phyloP scores from a whole-genome alignment of 73 alveolate genomes.

The Symbiodinium pilosum region DNA sequence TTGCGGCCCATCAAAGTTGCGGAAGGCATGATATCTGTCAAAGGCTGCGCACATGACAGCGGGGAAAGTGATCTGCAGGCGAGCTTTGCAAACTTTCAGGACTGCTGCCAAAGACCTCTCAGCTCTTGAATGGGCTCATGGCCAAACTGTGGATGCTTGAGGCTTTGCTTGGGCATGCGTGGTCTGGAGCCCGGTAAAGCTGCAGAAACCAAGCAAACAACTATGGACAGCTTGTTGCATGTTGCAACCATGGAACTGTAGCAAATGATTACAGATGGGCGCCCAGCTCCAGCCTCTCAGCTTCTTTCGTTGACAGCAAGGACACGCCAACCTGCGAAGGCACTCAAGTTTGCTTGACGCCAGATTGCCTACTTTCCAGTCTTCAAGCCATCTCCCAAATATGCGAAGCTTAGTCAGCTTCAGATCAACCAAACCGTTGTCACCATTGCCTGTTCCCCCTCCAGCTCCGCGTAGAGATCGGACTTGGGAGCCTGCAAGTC shows the following conservation, averaged over 20 bases:
- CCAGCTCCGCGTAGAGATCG: constrained; percentile 71
- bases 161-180: neutral
- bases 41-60: constrained; percentile 44
- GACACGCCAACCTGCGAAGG: constrained; percentile 39
- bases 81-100: neutral
- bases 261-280: neutral
- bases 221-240: too few species aligned
- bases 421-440: too few species aligned
- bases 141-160: too few species aligned
- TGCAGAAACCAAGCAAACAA: too few species aligned
- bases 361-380: too few species aligned
- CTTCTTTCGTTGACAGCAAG: constrained; percentile 35
- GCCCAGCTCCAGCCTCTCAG: constrained; percentile 38
- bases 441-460: constrained; percentile 42
- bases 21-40: constrained; percentile 73
- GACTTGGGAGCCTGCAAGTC: constrained; percentile 52
- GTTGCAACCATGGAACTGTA: too few species aligned
- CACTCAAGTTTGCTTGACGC: too few species aligned
- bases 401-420: too few species aligned
- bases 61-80: neutral
- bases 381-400: too few species aligned
- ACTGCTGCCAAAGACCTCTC: too few species aligned
- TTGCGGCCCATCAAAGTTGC: constrained; percentile 85
- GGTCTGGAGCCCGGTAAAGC: too few species aligned
- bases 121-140: too few species aligned